Base-by-base conservation (phyloP, 2,329 filamentous ascomycete species). In the Penicillium sp. region DNA sequence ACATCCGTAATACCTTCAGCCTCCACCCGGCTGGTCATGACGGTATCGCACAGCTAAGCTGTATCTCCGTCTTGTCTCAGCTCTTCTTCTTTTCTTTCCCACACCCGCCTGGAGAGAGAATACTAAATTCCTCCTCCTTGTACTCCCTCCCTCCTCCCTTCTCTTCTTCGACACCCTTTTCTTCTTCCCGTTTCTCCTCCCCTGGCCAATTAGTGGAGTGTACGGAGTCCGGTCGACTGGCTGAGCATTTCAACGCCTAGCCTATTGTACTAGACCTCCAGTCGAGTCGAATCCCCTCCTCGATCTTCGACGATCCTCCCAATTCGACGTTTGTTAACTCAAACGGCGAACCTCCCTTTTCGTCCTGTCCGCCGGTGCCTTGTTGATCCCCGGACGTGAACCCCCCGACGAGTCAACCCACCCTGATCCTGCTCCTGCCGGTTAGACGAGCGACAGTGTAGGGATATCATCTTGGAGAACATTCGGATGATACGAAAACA, bases 81-180 rank as follows among this genome's bases (percentile, higher is more conserved):
- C 44, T 49, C 45, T 37, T 57, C 53, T 51, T 52, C 54, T 60
- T 62, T 59, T 54, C 52, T 53, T 53, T 56, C 48, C 56, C 61
- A 63, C 61, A 65, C 56, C 60, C 59, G 60, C 55, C 60, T 65
- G 62, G 61, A 65, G 62, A 63, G 61, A 64, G 61, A 64, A 30
- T 30, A 47, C 42, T 30, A 51, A 52, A 54, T 55, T 52, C 54
- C 57, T 62, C 59, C 49, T 57, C 53, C 54, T 53, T 56, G 55
- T 59, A 59, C 58, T 50, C 54, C 55, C 51, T 51, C 59, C 50
- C 50, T 42, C 49, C 48, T 51, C 54, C 47, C 52, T 22, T 22
- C 58, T 57, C 52, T 51, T 56, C 57, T 52, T 52, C 55, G 51
- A 56, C 45, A 50, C 53, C 56, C 50, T 55, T 54, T 55, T 55